Evolutionary conservation across 352 stramenopile genomes (phyloP), one percentile per base, ranked within the genome.

Genomic region (Phytophthora litchii): DNA sequence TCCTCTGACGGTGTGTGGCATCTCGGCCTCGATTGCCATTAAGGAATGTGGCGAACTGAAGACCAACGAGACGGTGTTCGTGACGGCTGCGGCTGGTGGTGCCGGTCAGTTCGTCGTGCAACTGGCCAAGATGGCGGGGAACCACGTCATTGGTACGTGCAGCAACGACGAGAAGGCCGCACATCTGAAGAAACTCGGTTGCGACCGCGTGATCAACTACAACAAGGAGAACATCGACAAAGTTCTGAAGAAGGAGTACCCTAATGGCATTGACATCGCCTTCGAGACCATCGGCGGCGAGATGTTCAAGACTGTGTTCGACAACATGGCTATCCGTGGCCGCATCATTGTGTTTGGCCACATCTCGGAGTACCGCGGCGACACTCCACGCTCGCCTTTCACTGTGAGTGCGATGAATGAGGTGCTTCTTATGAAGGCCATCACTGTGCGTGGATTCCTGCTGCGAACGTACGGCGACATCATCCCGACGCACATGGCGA

Each of bases 181-280:
- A 7, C 69, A 91, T 54, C 69, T 95, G 25, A 75, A 75, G 52
- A 63, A 53, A 29, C 54, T 87, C 4, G 84, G 80, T 17, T 78
- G 63, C 16, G 78, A 91, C 52, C 80, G 86, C 23, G 73, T 96
- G 59, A 84, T 96, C 50, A 88, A 95, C 61, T 92, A 90, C 64
- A 86, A 74, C 16, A 80, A 88, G 64, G 65, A 78, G 40, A 53
- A 19, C 29, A 57, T 72, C 62, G 47, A 54, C 21, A n/a, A 59
- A 20, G 60, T 67, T 72, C 38, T 74, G 27, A 61, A 68, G 47
- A 61, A 64, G 27, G 64, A 72, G 65, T 58, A 81, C 64, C 63
- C 55, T 3, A 55, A 36, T 27, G 56, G 56, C 21, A 61, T 75
- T 25, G 47, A 75, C 20, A 51, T 75, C 31, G 67, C 63, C 7